Percentiles rank a stretch among this genome's conserved stretches.
Conservation (phyloP, 1,284 basidiomycete genomes). For the Rhodotorula sp. region DNA sequence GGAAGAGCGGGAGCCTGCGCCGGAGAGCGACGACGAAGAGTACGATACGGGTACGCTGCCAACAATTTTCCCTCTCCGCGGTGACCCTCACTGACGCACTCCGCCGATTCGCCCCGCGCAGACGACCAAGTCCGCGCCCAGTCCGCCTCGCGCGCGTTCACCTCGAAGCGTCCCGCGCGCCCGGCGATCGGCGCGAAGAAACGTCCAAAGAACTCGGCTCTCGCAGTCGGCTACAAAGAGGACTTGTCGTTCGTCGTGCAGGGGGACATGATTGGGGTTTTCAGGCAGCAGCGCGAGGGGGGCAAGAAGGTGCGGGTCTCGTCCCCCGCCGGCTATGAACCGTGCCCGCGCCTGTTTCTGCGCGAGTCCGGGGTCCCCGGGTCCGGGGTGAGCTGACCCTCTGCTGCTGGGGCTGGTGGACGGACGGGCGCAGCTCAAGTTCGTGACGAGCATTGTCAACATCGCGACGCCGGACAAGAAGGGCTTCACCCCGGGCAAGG, state of each 20-base stretch:
- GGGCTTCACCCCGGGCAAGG: constrained; percentile 80
- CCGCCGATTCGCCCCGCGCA: background rate
- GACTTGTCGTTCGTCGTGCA: constrained; percentile 90
- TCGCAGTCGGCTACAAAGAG: constrained; percentile 94
- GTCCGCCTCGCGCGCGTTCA: constrained; percentile 10
- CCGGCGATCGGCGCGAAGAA: constrained; percentile 27
- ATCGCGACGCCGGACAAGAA: constrained; percentile 63
- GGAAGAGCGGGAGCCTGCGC: too few species aligned
- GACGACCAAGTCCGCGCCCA: constrained; percentile 18
- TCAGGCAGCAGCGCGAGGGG: constrained; percentile 65
- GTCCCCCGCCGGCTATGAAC: too few species aligned
- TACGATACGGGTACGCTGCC: constrained; percentile 56
- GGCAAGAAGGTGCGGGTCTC: constrained; percentile 42
- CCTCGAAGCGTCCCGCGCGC: constrained; percentile 5
- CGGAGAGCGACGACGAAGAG: constrained; percentile 16
- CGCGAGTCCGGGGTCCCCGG: too few species aligned
- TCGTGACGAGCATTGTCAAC: constrained; percentile 83
- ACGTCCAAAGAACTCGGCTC: constrained; percentile 65
- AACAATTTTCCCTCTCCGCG: background rate
- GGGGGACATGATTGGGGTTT: constrained; percentile 96
- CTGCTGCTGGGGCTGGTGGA: background rate
- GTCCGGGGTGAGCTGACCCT: constrained; percentile 1
- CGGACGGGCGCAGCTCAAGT: constrained; percentile 62
- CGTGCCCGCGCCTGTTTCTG: too few species aligned
- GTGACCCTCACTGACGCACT: background rate